A percentile compares a stretch with the other conserved stretches of the same genome.
Evolutionary conservation across 164 flowering plant species (phyloP).

Genomic region (Chimonanthus praecox): DNA sequence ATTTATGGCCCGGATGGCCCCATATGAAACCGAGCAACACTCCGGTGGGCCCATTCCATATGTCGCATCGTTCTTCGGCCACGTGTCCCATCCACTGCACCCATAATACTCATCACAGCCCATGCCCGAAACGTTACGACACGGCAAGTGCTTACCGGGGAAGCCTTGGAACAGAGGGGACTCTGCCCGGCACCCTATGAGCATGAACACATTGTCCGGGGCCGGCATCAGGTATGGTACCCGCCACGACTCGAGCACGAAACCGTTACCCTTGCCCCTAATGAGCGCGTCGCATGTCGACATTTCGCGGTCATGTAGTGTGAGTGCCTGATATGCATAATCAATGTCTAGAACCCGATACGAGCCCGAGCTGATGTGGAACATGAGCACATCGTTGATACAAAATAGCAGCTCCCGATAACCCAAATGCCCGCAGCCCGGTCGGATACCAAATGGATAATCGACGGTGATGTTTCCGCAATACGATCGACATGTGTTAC

Average conservation of each 20-base stretch:
- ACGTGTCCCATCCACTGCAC: constrained; percentile 67
- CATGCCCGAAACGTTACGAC: constrained; percentile 83
- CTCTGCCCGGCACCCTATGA: constrained; percentile 62
- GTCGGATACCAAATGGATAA: constrained; percentile 61
- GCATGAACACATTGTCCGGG: constrained; percentile 75
- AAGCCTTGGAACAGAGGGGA: constrained; percentile 92
- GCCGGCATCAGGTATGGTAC: constrained; percentile 57
- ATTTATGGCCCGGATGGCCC: constrained; percentile 58
- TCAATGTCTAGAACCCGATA: constrained; percentile 81
- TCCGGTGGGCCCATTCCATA: constrained; percentile 61
- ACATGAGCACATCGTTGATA: constrained; percentile 77
- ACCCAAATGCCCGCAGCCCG: constrained; percentile 86
- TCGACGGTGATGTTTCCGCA: constrained; percentile 83
- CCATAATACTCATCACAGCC: constrained; percentile 78
- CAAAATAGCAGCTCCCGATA: constrained; percentile 74
- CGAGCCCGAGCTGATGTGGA: constrained; percentile 85
- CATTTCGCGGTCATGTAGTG: constrained; percentile 75
- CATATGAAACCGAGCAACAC: constrained; percentile 68
- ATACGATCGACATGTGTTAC: constrained; percentile 55
- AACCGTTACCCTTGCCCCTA: constrained; percentile 66
- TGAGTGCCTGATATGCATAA: constrained; percentile 66
- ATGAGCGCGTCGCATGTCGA: constrained; percentile 64
- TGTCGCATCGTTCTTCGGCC: constrained; percentile 21
- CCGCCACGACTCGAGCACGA: constrained; percentile 62
- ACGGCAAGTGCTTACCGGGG: constrained; percentile 68